Base-by-base conservation (phyloP, 257 asterid genomes). In the Capsicum rhomboideum region DNA sequence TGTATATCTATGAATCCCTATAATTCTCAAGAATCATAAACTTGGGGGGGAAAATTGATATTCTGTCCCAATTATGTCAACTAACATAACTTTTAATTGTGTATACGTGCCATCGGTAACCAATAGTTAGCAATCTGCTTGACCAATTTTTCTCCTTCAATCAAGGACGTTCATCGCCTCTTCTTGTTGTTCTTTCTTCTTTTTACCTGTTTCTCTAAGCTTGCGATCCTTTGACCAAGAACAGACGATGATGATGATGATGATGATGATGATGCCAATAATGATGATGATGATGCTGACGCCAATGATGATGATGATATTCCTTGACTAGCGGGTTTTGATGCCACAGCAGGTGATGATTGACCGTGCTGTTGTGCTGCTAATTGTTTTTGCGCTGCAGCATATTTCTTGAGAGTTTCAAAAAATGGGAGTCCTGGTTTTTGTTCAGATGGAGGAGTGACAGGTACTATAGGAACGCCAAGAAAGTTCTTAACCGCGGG, bases 151-250 rank as follows among this genome's bases (percentile, higher is more conserved):
- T 67, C 28, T 26, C 42, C 23, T 8, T 69, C 21, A 23, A 59
- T 31, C 55, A 29, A 37, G 1, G 34, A 55, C 13, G 67, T 46
- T 81, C 10, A 49, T 90, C 89, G 88, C 90, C 88, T 92, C 86
- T 90, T 91, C 91, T 90, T 92, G 67, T 93, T 91, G 86, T 86
- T 92, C 92, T 93, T 96, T 90, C 91, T 91, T 78, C 91, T 94
- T 87, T 90, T 96, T 68, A 94, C 97, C 86, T 91, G 91, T 86
- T 91, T 94, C 91, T 94, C 98, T 83, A 93, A 91, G 83, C 88
- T 89, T 88, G 67, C 88, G 77, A 96, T 86, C 89, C 92, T 87
- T 56, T 88, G 92, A 85, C 88, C 92, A 53, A 93, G 92, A 75
- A 83, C 85, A 0, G 95, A 86, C 2, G 95, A 66, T 1, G 80